Conservation (phyloP, 768 basidiomycete genomes). For the Rossbeevera mucosa region DNA sequence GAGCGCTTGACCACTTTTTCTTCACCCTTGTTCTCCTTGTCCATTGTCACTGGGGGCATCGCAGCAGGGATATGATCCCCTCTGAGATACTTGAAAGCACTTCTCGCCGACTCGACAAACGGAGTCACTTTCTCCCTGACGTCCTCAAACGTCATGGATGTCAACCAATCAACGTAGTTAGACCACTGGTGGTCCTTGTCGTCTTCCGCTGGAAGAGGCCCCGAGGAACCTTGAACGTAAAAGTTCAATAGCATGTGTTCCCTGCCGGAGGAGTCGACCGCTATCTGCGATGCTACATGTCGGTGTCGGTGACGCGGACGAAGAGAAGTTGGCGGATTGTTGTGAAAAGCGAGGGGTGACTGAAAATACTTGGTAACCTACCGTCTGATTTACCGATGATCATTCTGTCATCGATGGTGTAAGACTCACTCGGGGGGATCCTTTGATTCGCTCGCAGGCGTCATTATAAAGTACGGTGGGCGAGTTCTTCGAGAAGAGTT, state of each 20-base stretch:
- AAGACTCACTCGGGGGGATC: slow-evolving; percentile 40
- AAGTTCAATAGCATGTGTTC: slow-evolving; percentile 86
- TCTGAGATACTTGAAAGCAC: slow-evolving; percentile 67
- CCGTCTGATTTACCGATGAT: neutral
- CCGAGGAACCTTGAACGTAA: slow-evolving; percentile 58
- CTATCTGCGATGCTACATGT: slow-evolving; percentile 74
- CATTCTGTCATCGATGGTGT: neutral
- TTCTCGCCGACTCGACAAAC: slow-evolving; percentile 47
- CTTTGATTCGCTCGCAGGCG: slow-evolving; percentile 47
- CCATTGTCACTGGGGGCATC: slow-evolving; percentile 26
- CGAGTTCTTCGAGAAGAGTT: slow-evolving; percentile 84
- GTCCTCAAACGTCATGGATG: slow-evolving; percentile 56
- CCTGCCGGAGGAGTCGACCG: slow-evolving; percentile 64
- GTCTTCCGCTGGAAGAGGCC: slow-evolving; percentile 29
- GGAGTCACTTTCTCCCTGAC: slow-evolving; percentile 39
- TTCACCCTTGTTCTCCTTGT: slow-evolving; percentile 28
- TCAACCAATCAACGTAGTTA: slow-evolving; percentile 43
- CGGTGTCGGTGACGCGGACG: slow-evolving; percentile 81
- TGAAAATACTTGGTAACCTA: slow-evolving; percentile 70
- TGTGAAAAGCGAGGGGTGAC: slow-evolving; percentile 69
- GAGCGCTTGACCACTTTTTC: slow-evolving; percentile 30
- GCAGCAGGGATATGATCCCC: slow-evolving; percentile 50
- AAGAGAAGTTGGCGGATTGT: slow-evolving; percentile 68
- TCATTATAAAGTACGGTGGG: slow-evolving; percentile 75
- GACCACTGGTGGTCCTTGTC: slow-evolving; percentile 11